Conservation (phyloP, 768 basidiomycete species). For the Hygrocybe punicea region DNA sequence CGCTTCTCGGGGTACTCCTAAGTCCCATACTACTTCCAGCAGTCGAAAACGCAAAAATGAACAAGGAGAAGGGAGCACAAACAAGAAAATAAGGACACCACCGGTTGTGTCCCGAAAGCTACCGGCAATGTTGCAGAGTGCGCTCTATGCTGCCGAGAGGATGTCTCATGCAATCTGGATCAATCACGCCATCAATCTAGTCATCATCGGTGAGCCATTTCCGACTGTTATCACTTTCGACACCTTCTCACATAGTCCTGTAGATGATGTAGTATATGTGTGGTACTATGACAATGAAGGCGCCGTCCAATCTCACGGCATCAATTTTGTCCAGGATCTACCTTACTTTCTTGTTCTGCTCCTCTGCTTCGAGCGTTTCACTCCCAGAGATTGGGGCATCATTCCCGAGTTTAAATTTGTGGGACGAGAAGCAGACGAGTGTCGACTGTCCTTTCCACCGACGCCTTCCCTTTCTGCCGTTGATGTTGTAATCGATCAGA, state of each 20-base stretch:
- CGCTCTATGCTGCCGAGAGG: conserved; percentile 6
- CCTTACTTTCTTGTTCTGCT: conserved; percentile 27
- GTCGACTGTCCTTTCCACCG: not conserved
- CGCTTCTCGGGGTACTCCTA: not conserved
- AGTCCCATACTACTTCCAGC: not conserved
- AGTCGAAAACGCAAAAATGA: too few species aligned
- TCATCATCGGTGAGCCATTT: conserved; percentile 4
- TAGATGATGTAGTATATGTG: conserved; percentile 20
- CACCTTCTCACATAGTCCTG: not conserved
- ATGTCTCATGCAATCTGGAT: conserved; percentile 4
- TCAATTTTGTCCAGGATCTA: conserved; percentile 23
- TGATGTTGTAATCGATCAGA: not conserved
- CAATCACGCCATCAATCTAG: conserved; percentile 8
- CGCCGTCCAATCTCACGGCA: conserved; percentile 21
- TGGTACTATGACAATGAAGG: conserved; percentile 28
- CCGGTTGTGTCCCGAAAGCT: not conserved
- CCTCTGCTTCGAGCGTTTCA: conserved; percentile 24
- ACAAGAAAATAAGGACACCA: not conserved
- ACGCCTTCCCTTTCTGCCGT: not conserved
- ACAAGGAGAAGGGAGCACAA: not conserved
- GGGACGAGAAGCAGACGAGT: not conserved
- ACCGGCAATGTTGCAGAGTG: conserved; percentile 5
- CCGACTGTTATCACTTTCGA: not conserved
- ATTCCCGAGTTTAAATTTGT: not conserved
- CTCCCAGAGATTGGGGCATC: conserved; percentile 22